Evolutionary conservation across 2,329 filamentous ascomycete genomes (phyloP).

Genomic region (Monosporascus sp.): DNA sequence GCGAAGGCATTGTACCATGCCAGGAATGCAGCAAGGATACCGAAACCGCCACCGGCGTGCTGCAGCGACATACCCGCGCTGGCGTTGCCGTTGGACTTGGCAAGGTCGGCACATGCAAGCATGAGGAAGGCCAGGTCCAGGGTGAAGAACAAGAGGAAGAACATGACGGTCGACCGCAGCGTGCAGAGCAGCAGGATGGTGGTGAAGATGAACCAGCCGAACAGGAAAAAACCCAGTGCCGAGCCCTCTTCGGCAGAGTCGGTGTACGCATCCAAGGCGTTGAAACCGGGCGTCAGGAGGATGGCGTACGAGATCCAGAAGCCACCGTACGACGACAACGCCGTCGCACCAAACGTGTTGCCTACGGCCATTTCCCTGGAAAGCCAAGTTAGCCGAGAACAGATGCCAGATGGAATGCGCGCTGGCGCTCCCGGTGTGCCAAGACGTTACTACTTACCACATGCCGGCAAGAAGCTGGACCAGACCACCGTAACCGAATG

Average conservation of each 20-base stretch:
- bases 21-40: constrained; percentile 72
- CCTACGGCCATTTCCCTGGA: constrained; percentile 78
- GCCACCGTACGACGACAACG: constrained; percentile 74
- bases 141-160: constrained; percentile 72
- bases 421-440: not conserved
- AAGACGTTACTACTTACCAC: constrained; percentile 56
- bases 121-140: constrained; percentile 73
- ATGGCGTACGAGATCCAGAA: constrained; percentile 79
- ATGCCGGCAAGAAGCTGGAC: constrained; percentile 78
- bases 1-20: constrained; percentile 86
- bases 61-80: constrained; percentile 45
- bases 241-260: constrained; percentile 44
- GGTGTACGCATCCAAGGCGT: constrained; percentile 47
- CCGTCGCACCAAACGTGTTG: constrained; percentile 81
- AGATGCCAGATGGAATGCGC: not conserved
- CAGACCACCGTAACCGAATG: constrained; percentile 71
- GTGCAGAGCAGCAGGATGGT: constrained; percentile 69
- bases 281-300: constrained; percentile 63
- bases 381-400: constrained; percentile 2
- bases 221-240: constrained; percentile 69
- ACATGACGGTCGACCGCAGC: constrained; percentile 69
- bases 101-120: constrained; percentile 60
- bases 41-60: constrained; percentile 72
- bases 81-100: constrained; percentile 44
- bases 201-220: constrained; percentile 83